These are phyloP conservation scores for Penicillium nordicum DNA, from an alignment of 2,329 filamentous ascomycete genomes.

Conservation along the genomic window DNA sequence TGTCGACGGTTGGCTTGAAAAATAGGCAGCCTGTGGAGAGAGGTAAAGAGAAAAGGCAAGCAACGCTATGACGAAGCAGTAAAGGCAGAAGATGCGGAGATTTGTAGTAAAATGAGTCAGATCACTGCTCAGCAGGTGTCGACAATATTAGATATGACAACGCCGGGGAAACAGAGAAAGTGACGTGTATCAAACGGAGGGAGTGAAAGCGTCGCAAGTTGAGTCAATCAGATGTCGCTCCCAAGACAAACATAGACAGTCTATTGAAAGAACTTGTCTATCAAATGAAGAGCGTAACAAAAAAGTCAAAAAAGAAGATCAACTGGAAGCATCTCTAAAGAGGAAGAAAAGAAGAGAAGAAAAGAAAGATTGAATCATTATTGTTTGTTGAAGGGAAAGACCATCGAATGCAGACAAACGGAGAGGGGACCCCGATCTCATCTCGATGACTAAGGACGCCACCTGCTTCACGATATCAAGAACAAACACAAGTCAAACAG, in stretches of 20 bases:
- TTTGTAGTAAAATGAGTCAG: slow-evolving; percentile 19
- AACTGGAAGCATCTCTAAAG: slow-evolving; percentile 7
- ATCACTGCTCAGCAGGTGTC: slow-evolving; percentile 35
- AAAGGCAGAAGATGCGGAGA: slow-evolving; percentile 20
- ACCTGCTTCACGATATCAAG: slow-evolving; percentile 13
- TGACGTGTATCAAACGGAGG: slow-evolving; percentile 5
- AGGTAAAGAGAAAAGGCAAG: slow-evolving; percentile 24
- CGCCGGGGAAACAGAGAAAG: slow-evolving; percentile 20
- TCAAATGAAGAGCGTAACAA: not conserved
- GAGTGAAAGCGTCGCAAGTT: slow-evolving; percentile 11
- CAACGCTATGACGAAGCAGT: slow-evolving; percentile 17
- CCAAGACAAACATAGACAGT: slow-evolving; percentile 9
- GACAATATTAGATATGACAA: slow-evolving; percentile 29
- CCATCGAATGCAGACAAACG: slow-evolving; percentile 7
- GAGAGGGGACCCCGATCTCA: slow-evolving; percentile 1
- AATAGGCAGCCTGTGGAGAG: slow-evolving; percentile 47
- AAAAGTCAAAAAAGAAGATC: not conserved
- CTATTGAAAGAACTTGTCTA: slow-evolving; percentile 8
- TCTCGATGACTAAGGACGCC: slow-evolving; percentile 27
- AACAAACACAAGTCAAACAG: slow-evolving; percentile 23
- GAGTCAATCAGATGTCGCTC: slow-evolving; percentile 3
- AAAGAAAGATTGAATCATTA: slow-evolving; percentile 5
- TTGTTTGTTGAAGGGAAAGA: slow-evolving; percentile 14
- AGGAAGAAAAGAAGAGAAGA: not conserved
- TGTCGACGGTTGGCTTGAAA: slow-evolving; percentile 47